A percentile compares a stretch with the other conserved stretches of the same genome.
These are phyloP conservation scores for Panicum hallii DNA, from an alignment of 202 grass and related monocot species.

Conservation along the genomic window DNA sequence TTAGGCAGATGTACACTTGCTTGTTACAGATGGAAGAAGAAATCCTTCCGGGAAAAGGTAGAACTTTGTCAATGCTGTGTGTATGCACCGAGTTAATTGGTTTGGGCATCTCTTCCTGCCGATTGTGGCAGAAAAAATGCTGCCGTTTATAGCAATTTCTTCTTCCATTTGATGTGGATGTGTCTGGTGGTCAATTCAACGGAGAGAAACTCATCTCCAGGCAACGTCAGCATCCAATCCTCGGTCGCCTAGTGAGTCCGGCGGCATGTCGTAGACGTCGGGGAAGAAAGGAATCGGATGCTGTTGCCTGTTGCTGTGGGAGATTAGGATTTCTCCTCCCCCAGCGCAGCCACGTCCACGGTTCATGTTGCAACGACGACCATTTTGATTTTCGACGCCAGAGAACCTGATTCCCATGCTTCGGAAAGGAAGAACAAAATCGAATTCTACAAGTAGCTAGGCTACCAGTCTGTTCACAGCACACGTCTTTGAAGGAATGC, in stretches of 20 bases:
- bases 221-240: background rate
- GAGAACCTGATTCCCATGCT: background rate
- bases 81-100: background rate
- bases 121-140: background rate
- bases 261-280: slow-evolving; percentile 8
- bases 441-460: background rate
- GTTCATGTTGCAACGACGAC: background rate
- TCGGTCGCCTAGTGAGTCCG: background rate
- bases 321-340: background rate
- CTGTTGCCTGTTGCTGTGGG: background rate
- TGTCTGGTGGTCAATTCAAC: slow-evolving; percentile 27
- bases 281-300: background rate
- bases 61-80: slow-evolving; percentile 1
- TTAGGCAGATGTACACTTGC: slow-evolving; percentile 15
- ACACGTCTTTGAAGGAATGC: background rate
- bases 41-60: background rate
- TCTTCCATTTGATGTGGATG: slow-evolving; percentile 24
- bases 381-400: background rate
- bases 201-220: slow-evolving; percentile 8
- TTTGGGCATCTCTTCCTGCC: background rate
- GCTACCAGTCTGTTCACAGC: background rate
- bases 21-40: background rate
- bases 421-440: background rate
- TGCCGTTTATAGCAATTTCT: background rate
- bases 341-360: background rate